These are phyloP conservation scores for Aspergillus homomorphus DNA, from an alignment of 495 filamentous ascomycete genomes.

Conservation along the genomic window DNA sequence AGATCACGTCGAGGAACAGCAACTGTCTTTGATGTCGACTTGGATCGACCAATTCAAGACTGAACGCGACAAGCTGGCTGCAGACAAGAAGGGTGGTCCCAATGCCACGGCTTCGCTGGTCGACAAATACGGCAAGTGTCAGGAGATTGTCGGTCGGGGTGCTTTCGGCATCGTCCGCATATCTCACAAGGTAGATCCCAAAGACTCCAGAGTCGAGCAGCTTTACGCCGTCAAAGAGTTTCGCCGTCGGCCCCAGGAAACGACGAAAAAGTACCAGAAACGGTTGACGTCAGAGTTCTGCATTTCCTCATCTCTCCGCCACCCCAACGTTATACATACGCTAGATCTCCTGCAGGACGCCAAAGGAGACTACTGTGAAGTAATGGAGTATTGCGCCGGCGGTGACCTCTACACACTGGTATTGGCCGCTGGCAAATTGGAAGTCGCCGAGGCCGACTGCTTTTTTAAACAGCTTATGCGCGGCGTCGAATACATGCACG, in stretches of 20 bases:
- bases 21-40: slow-evolving; percentile 87
- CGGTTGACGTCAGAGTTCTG: slow-evolving; percentile 98
- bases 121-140: slow-evolving; percentile 98
- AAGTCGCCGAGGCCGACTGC: slow-evolving; percentile 92
- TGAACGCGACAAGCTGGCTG: slow-evolving; percentile 74
- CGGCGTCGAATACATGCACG: slow-evolving; percentile 98
- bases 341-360: slow-evolving; percentile 92
- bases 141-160: slow-evolving; percentile 95
- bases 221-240: slow-evolving; percentile 99
- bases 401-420: slow-evolving; percentile 96
- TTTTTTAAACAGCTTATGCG: slow-evolving; percentile 99
- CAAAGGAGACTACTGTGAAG: slow-evolving; percentile 98
- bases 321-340: slow-evolving; percentile 98
- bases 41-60: slow-evolving; percentile 93
- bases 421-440: slow-evolving; percentile 86
- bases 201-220: slow-evolving; percentile 77
- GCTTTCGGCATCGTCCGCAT: slow-evolving; percentile 97
- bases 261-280: slow-evolving; percentile 95
- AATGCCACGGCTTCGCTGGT: slow-evolving; percentile 79
- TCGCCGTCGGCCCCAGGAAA: slow-evolving; percentile 88
- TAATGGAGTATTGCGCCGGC: slow-evolving; percentile 98
- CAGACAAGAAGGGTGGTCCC: slow-evolving; percentile 73
- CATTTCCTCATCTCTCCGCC: slow-evolving; percentile 92
- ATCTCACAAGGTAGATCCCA: slow-evolving; percentile 90
- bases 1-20: slow-evolving; percentile 65